phyloP scores from a whole-genome alignment of 345 rosid species.

The sweet orange (Citrus sinensis) region DVS_A1.0 CM039168.1:2455001-2455500 shows the following conservation, averaged over 20 bases:
- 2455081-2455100: conserved; percentile 51
- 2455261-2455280: conserved; percentile 39
- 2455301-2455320: conserved; percentile 69
- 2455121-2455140: conserved; percentile 35
- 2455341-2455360: conserved; percentile 63
- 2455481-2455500: conserved; percentile 52
- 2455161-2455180: conserved; percentile 53
- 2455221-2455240: conserved; percentile 80
- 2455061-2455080: conserved; percentile 47
- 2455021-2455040: conserved; percentile 71
- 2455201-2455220: conserved; percentile 71
- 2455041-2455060: conserved; percentile 85
- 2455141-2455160: conserved; percentile 46
- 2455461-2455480: conserved; percentile 22
- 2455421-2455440: conserved; percentile 68
- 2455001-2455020: conserved; percentile 67
- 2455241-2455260: conserved; percentile 62
- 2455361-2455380: conserved; percentile 55
- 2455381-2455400: conserved; percentile 66
- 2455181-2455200: conserved; percentile 70
- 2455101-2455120: conserved; percentile 36
- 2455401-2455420: conserved; percentile 78
- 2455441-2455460: conserved; percentile 43
- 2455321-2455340: conserved; percentile 61
- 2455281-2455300: conserved; percentile 44